Conservation (phyloP, 768 basidiomycete species). For the Trametes cingulata region DNA sequence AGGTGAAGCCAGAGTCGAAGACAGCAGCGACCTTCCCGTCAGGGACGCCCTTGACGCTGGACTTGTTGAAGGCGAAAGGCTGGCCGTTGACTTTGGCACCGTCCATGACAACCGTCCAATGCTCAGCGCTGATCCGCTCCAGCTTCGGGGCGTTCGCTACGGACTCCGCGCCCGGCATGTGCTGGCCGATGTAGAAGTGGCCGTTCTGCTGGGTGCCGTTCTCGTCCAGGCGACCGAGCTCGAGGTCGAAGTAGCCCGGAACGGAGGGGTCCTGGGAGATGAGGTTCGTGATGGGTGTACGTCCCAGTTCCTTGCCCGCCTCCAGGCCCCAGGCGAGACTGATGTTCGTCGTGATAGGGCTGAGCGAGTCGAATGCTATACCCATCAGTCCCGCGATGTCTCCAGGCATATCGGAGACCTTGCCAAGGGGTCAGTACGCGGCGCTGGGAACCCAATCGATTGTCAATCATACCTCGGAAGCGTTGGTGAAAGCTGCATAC, state of each 20-base stretch:
- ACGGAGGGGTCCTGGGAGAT: conserved; percentile 25
- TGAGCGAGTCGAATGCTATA: conserved; percentile 75
- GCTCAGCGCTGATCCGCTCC: conserved; percentile 36
- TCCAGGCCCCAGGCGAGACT: conserved; percentile 12
- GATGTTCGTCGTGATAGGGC: conserved; percentile 47
- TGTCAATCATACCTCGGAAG: conserved; percentile 3
- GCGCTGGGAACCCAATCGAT: not conserved
- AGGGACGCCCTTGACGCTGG: conserved; percentile 17
- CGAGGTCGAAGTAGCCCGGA: conserved; percentile 27
- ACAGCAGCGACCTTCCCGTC: conserved; percentile 27
- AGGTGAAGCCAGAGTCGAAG: conserved; percentile 33
- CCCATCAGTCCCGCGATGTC: conserved; percentile 71
- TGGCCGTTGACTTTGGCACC: conserved; percentile 52
- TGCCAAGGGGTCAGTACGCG: not conserved
- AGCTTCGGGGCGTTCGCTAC: conserved; percentile 25
- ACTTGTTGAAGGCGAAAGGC: conserved; percentile 44
- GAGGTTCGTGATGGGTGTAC: conserved; percentile 25
- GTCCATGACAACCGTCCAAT: conserved; percentile 34
- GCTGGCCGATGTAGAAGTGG: conserved; percentile 30
- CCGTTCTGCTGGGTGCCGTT: conserved; percentile 26
- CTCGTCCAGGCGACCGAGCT: conserved; percentile 24
- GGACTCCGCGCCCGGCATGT: conserved; percentile 12
- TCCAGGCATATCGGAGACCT: conserved; percentile 36
- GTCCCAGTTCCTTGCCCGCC: conserved; percentile 10
- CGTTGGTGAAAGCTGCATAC: conserved; percentile 47